Base-by-base conservation (phyloP, 202 grass and related monocot genomes). In the Eragrostis tef region DNA sequence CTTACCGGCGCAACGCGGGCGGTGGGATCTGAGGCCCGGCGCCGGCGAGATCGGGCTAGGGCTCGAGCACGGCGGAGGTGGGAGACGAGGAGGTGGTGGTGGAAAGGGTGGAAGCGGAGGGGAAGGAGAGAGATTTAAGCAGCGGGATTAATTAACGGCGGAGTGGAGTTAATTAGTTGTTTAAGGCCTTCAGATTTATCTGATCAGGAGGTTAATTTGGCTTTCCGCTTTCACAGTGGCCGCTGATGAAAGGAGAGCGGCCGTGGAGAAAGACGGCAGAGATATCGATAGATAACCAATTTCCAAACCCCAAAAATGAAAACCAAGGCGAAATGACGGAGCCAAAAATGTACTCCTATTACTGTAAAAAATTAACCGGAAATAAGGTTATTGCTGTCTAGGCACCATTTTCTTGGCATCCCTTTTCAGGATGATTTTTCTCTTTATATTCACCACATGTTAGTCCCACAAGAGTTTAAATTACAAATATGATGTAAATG, bases 21-120 rank as follows among this genome's bases (percentile, higher is more conserved):
- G 15, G 79, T 2, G 73, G 59, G 89, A 88, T 80, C 76, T 75
- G 70, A 43, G 16, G 16, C 68, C 58, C 9, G 12, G 24, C 59
- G 51, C 25, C 74, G 74, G 80, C 58, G 75, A 67, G 60, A 84
- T 88, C 80, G 74, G 86, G 45, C 29, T 79, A 83, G 86, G 86
- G 60, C 86, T 83, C 26, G 11, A 67, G 26, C 58, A 70, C 26
- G 76, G 78, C 69, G 77, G 79, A 44, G 70, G 87, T 57, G 73
- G 49, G 79, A 64, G 87, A 60, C 45, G 78, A 65, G 34, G 34
- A 39, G 34, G 64, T 27, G 51, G 64, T 21, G 77, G 48, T 26
- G 39, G 86, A 74, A 79, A 74, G 53, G 67, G 67, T 61, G 83
- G 73, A 14, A 39, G 34, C 34, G 34, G 34, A 39, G 34, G 34